Evolutionary conservation across 1,139 yeast species (phyloP).

Genomic region (Hansenula lynferdii): DNA sequence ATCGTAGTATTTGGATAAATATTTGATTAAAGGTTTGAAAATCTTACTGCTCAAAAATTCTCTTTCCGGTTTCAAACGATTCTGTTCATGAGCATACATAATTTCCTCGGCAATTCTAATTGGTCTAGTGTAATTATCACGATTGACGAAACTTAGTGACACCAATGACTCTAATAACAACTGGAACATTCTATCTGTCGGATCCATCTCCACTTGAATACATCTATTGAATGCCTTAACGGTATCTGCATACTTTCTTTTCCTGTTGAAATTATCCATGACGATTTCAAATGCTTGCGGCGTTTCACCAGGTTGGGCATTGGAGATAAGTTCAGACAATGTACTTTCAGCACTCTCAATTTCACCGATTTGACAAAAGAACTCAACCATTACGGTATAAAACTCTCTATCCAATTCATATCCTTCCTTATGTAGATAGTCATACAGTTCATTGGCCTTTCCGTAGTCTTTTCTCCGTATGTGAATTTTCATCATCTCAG

Average conservation of each 20-base stretch:
- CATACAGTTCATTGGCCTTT: conserved; percentile 12
- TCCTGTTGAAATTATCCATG: not conserved
- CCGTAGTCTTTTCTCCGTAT: conserved; percentile 17
- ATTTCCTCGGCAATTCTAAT: conserved; percentile 25
- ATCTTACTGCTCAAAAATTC: conserved; percentile 26
- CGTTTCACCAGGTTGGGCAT: not conserved
- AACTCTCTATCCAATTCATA: not conserved
- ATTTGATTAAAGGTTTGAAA: conserved; percentile 29
- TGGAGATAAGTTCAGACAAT: not conserved
- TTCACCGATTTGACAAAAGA: not conserved
- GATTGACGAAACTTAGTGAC: conserved; percentile 29
- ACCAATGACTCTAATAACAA: conserved; percentile 39
- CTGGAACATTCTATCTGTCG: conserved; percentile 35
- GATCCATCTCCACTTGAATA: conserved; percentile 29
- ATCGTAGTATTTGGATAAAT: conserved; percentile 23
- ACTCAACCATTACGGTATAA: not conserved
- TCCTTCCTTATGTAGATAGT: not conserved
- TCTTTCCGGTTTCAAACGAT: conserved; percentile 17
- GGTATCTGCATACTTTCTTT: conserved; percentile 22
- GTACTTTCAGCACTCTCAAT: not conserved
- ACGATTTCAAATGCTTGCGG: not conserved
- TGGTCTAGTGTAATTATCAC: conserved; percentile 23
- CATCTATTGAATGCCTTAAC: conserved; percentile 35
- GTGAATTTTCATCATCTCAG: conserved; percentile 18
- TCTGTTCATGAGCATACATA: conserved; percentile 23